phyloP scores from a whole-genome alignment of 169 alveolate species.

The Cryptosporidium andersoni region DNA sequence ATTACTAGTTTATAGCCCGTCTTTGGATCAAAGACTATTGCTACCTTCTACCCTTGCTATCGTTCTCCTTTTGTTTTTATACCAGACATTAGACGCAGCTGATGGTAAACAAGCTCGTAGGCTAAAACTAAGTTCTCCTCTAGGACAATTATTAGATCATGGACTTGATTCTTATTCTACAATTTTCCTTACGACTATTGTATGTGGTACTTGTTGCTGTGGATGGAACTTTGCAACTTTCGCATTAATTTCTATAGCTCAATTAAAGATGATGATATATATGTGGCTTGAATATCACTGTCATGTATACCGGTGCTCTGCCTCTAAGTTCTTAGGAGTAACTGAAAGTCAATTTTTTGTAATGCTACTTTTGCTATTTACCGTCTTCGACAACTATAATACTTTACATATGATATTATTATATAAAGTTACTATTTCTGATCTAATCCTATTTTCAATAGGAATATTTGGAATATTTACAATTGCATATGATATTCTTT shows the following conservation, averaged over 20 bases:
- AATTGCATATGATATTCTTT: conserved; percentile 13
- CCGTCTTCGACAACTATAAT: neutral
- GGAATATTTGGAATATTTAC: conserved; percentile 22
- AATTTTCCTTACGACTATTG: conserved; percentile 35
- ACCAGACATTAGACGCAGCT: conserved; percentile 74
- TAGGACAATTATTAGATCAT: conserved; percentile 79
- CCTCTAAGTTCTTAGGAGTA: conserved; percentile 52
- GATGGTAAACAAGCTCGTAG: conserved; percentile 80
- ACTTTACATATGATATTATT: neutral
- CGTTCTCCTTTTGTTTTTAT: conserved; percentile 48
- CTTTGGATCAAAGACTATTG: conserved; percentile 8
- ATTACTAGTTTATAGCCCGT: neutral
- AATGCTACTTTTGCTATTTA: conserved; percentile 16
- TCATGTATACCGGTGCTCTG: conserved; percentile 56
- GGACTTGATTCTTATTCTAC: conserved; percentile 75
- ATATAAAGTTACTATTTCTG: neutral
- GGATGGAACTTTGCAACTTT: conserved; percentile 37
- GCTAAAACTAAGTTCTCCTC: conserved; percentile 73
- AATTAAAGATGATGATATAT: conserved; percentile 37
- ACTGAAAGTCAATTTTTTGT: conserved; percentile 53
- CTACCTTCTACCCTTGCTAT: neutral
- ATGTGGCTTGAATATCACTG: conserved; percentile 66
- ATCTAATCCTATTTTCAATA: conserved; percentile 9
- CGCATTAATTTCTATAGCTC: conserved; percentile 18
- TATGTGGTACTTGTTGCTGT: conserved; percentile 14